A percentile compares a stretch with the other conserved stretches of the same genome.
Conservation (phyloP, 805 yeast genomes). For the Wickerhamiella allomyrinae region DNA sequence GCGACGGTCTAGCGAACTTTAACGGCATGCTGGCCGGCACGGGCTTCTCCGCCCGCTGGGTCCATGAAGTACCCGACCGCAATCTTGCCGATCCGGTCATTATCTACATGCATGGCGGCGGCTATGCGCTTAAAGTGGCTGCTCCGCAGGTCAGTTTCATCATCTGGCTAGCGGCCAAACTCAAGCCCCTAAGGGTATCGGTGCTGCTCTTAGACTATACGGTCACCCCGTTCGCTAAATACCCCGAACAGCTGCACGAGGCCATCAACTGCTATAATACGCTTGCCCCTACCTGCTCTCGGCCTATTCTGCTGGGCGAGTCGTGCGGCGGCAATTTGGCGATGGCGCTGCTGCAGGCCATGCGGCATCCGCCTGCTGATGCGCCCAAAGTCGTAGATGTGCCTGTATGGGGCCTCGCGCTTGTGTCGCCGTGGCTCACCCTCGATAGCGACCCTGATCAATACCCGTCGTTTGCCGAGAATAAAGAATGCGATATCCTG, state of each 20-base stretch:
- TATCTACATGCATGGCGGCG: slow-evolving; percentile 20
- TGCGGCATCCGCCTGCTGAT: slow-evolving; percentile 5
- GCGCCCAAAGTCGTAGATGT: slow-evolving; percentile 1
- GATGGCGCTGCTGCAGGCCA: slow-evolving; percentile 10
- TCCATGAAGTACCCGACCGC: slow-evolving; percentile 16
- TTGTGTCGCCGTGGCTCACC: slow-evolving; percentile 12
- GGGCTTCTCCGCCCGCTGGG: slow-evolving; percentile 16
- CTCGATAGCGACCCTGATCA: slow-evolving; percentile 1
- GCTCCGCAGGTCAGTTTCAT: slow-evolving; percentile 13
- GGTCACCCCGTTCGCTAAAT: slow-evolving; percentile 14
- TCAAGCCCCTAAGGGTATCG: slow-evolving; percentile 13
- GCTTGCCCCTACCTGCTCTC: slow-evolving; percentile 13
- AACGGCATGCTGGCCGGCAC: slow-evolving; percentile 13
- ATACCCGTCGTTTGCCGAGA: neutral
- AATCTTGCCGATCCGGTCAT: slow-evolving; percentile 18
- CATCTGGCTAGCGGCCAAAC: slow-evolving; percentile 6
- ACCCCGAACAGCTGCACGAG: slow-evolving; percentile 21
- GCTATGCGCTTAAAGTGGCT: slow-evolving; percentile 14
- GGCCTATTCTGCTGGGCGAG: slow-evolving; percentile 21
- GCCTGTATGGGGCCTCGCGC: slow-evolving; percentile 4
- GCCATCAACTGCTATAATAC: slow-evolving; percentile 13
- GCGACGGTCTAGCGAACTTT: slow-evolving; percentile 8
- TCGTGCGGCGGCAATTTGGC: slow-evolving; percentile 24
- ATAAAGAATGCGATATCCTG: slow-evolving; percentile 3
- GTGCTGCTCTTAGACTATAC: slow-evolving; percentile 22